These are phyloP conservation scores for Coniochaeta prunicola DNA, from an alignment of 2,329 filamentous ascomycete species.

Conservation along the genomic window DNA sequence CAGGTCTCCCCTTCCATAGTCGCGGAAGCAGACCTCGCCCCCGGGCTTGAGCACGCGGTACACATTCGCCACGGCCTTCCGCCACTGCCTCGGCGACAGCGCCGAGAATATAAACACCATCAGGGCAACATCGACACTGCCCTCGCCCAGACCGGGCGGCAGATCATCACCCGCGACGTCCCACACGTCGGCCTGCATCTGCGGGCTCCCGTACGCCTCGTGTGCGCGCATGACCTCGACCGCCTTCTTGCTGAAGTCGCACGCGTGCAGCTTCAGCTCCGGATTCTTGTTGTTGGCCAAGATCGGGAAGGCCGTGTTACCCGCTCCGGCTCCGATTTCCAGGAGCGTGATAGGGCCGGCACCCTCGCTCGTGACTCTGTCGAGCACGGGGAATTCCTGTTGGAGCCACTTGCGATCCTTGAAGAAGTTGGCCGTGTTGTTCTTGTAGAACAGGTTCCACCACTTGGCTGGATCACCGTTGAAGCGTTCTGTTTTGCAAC, in stretches of 20 bases:
- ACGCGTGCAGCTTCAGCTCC: conserved; percentile 78
- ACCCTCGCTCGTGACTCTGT: conserved; percentile 62
- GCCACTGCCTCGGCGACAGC: conserved; percentile 78
- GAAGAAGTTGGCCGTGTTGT: conserved; percentile 97
- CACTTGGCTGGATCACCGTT: conserved; percentile 87
- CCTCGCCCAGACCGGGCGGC: conserved; percentile 68
- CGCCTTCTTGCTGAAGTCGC: conserved; percentile 92
- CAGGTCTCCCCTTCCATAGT: conserved; percentile 92
- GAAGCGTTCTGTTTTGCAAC: conserved; percentile 56
- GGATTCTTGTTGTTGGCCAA: conserved; percentile 77
- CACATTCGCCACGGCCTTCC: conserved; percentile 72
- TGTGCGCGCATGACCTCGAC: conserved; percentile 85
- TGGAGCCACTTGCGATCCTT: conserved; percentile 96
- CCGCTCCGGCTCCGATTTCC: conserved; percentile 90
- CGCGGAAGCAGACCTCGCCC: conserved; percentile 88
- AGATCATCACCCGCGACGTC: conserved; percentile 69
- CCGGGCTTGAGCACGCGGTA: conserved; percentile 80
- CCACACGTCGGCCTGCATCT: conserved; percentile 90
- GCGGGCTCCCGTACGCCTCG: conserved; percentile 58
- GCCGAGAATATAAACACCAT: conserved; percentile 98
- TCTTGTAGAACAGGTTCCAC: conserved; percentile 98
- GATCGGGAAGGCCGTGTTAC: conserved; percentile 93
- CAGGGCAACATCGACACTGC: conserved; percentile 83
- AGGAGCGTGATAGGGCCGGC: conserved; percentile 66
- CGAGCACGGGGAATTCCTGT: conserved; percentile 91